phyloP scores from a whole-genome alignment of 169 alveolate genomes.

The Plasmodium adleri region DNA sequence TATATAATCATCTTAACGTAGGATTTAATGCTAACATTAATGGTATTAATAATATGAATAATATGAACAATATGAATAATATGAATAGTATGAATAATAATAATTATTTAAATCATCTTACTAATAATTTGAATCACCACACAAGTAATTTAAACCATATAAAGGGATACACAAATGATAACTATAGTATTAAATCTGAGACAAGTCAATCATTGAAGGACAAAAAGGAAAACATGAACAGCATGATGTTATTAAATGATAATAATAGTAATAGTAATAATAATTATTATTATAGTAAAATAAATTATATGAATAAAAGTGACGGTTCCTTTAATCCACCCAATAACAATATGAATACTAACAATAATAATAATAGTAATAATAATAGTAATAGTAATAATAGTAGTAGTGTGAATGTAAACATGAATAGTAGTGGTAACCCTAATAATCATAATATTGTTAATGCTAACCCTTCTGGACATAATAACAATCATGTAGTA shows the following conservation, averaged over 20 bases:
- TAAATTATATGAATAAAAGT: slow-evolving; percentile 1
- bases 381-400: not conserved
- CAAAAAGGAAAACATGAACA: not conserved
- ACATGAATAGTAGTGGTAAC: not conserved
- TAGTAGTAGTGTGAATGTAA: not conserved
- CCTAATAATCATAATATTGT: not conserved
- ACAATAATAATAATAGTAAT: not conserved
- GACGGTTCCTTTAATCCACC: slow-evolving; percentile 6
- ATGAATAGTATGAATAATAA: too few species aligned
- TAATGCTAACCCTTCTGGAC: too few species aligned
- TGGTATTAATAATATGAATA: too few species aligned
- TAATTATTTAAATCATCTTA: too few species aligned
- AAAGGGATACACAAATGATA: too few species aligned
- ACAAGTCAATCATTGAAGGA: not conserved
- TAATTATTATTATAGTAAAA: slow-evolving; percentile 3
- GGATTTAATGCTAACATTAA: too few species aligned
- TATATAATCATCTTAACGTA: too few species aligned
- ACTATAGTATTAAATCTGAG: too few species aligned
- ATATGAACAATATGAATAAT: too few species aligned
- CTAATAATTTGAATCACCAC: too few species aligned
- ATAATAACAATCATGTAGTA: too few species aligned
- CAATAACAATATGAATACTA: slow-evolving; percentile 2
- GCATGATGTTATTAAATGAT: not conserved
- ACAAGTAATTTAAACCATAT: too few species aligned
- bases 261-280: not conserved